Evolutionary conservation across 2,329 filamentous ascomycete species (phyloP).

Genomic region (Macrophomina phaseolina): DNA sequence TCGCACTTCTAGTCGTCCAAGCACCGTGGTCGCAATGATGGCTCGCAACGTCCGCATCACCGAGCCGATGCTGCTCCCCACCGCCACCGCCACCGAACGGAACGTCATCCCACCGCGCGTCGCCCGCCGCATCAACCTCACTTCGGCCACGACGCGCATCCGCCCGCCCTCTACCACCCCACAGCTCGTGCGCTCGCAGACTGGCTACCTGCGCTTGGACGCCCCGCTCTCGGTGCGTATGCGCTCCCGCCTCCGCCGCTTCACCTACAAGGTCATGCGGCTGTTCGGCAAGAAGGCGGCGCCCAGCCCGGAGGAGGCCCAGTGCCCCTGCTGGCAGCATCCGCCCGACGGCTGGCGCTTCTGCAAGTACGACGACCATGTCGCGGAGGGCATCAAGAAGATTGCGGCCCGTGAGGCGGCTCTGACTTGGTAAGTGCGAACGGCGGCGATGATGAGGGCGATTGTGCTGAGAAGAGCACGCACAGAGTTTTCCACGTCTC

Average conservation of each 20-base stretch:
- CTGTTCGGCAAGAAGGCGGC: neutral
- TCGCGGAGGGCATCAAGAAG: neutral
- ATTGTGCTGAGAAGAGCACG: neutral
- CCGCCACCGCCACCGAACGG: neutral
- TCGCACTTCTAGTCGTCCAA: too few relatives aligned
- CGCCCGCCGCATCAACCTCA: constrained; percentile 2
- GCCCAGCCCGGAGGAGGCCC: neutral
- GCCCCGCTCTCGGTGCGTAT: neutral
- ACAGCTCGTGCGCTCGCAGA: neutral
- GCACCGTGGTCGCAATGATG: neutral
- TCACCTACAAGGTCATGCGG: neutral
- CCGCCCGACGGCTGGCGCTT: constrained; percentile 7
- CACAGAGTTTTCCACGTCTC: too few relatives aligned
- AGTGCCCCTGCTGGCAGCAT: constrained; percentile 5
- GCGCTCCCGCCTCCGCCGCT: neutral
- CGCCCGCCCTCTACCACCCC: neutral
- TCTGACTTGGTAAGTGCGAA: neutral
- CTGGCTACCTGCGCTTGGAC: neutral
- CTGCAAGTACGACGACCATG: constrained; percentile 5
- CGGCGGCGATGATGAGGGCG: neutral
- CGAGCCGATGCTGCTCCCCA: neutral
- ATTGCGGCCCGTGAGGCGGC: neutral
- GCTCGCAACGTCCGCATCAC: neutral
- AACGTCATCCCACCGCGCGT: neutral
- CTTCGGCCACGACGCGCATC: neutral